Evolutionary conservation across 1,284 basidiomycete species (phyloP).

Genomic region (Pulchroboletus neoregius): DNA sequence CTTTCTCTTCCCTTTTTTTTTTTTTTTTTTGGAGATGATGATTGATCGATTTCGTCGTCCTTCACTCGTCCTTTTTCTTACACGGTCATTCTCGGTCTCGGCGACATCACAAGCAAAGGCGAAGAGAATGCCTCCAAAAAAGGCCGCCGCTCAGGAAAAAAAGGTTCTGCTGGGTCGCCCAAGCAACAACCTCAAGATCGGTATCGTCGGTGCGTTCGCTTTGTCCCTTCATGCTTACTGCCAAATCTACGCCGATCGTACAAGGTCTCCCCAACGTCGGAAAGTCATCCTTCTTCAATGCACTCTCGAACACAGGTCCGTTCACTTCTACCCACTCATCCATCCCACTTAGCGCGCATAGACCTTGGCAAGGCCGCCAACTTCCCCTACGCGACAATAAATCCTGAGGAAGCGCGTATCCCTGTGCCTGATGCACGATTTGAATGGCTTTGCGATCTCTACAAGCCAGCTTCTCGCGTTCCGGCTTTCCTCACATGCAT

Average conservation of each 20-base stretch:
- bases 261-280: slow-evolving; percentile 90
- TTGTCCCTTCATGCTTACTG: slow-evolving; percentile 11
- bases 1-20: slow-evolving; percentile 12
- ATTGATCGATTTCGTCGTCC: slow-evolving; percentile 34
- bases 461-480: slow-evolving; percentile 87
- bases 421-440: slow-evolving; percentile 96
- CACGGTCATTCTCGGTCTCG: slow-evolving; percentile 23
- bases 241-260: slow-evolving; percentile 15
- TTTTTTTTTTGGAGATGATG: slow-evolving; percentile 25
- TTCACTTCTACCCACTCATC: not conserved
- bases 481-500: slow-evolving; percentile 98
- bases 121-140: slow-evolving; percentile 84
- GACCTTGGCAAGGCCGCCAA: slow-evolving; percentile 98
- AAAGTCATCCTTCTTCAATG: slow-evolving; percentile 95
- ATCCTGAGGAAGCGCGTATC: slow-evolving; percentile 90
- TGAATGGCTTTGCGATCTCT: slow-evolving; percentile 87
- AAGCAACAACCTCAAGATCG: slow-evolving; percentile 91
- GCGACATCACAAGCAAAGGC: slow-evolving; percentile 36
- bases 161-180: slow-evolving; percentile 85
- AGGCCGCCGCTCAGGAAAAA: slow-evolving; percentile 71
- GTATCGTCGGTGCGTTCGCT: slow-evolving; percentile 82
- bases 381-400: slow-evolving; percentile 98
- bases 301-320: slow-evolving; percentile 84
- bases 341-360: slow-evolving; percentile 31
- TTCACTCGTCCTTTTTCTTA: slow-evolving; percentile 10